These are phyloP conservation scores for Coemansia sp. DNA, from an alignment of 371 early-diverging fungal species.

Conservation along the genomic window DNA sequence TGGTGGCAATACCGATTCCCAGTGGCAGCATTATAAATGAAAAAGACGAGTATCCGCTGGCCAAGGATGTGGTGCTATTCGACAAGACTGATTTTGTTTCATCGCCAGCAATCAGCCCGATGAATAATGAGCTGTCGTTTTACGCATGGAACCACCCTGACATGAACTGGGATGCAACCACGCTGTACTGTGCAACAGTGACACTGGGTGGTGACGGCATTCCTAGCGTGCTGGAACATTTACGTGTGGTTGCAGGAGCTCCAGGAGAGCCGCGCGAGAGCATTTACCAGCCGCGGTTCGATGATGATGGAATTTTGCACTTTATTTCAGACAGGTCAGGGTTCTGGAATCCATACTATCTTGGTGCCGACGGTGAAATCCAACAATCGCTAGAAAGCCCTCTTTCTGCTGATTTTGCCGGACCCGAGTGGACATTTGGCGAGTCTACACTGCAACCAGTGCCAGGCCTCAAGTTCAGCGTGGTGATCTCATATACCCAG, in stretches of 20 bases:
- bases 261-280: constrained; percentile 53
- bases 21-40: not conserved
- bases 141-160: constrained; percentile 70
- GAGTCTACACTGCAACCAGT: constrained; percentile 39
- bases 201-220: constrained; percentile 17
- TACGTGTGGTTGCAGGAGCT: constrained; percentile 53
- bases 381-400: constrained; percentile 55
- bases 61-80: constrained; percentile 54
- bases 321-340: constrained; percentile 68
- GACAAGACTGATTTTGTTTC: constrained; percentile 68
- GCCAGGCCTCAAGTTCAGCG: constrained; percentile 13
- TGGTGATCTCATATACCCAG: constrained; percentile 20
- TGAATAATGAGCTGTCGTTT: constrained; percentile 56
- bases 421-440: constrained; percentile 42
- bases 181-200: constrained; percentile 55
- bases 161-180: constrained; percentile 79
- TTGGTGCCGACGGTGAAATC: constrained; percentile 41
- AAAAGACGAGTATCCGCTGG: constrained; percentile 16
- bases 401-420: constrained; percentile 60
- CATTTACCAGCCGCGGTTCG: constrained; percentile 66
- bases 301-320: constrained; percentile 58
- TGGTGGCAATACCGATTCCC: constrained; percentile 59
- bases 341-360: constrained; percentile 70
- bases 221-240: constrained; percentile 22
- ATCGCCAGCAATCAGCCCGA: constrained; percentile 57